Conservation (phyloP, 371 early-diverging fungal species). For the Rhizomucor miehei region DNA sequence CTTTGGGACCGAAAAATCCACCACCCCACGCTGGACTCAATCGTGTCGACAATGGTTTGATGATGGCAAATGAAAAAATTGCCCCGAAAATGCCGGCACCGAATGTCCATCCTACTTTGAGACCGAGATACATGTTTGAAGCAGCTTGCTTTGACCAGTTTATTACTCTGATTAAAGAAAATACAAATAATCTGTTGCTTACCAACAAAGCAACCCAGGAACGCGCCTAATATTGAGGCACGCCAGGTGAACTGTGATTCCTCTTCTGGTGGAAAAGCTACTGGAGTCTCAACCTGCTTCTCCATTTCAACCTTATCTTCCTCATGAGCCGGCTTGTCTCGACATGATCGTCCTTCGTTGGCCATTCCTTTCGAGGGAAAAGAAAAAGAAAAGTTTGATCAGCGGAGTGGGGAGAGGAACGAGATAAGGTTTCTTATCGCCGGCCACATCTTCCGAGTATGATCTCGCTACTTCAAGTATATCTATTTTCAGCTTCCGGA, state of each 20-base stretch:
- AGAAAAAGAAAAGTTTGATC: too few relatives aligned
- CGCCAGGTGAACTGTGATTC: conserved; percentile 40
- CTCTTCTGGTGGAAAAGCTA: not conserved
- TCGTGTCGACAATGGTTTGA: conserved; percentile 53
- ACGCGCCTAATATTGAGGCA: conserved; percentile 51
- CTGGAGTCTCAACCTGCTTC: too few relatives aligned
- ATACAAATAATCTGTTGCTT: too few relatives aligned
- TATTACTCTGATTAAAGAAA: not conserved
- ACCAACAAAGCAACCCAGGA: conserved; percentile 47
- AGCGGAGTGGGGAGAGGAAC: too few relatives aligned
- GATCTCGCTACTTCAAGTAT: too few relatives aligned
- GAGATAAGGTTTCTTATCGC: too few relatives aligned
- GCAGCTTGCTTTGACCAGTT: conserved; percentile 72
- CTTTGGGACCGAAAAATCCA: conserved; percentile 65
- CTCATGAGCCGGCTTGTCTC: too few relatives aligned
- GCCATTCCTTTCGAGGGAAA: too few relatives aligned
- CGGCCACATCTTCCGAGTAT: too few relatives aligned
- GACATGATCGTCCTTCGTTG: too few relatives aligned
- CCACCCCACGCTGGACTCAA: conserved; percentile 50
- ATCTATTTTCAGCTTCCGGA: too few relatives aligned
- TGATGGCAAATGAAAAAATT: conserved; percentile 65
- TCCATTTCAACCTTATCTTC: too few relatives aligned
- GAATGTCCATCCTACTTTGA: conserved; percentile 73
- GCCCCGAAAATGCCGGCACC: conserved; percentile 72
- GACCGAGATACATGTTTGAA: conserved; percentile 71